phyloP scores from a whole-genome alignment of 768 basidiomycete species.

The Phaffia australis region DNA sequence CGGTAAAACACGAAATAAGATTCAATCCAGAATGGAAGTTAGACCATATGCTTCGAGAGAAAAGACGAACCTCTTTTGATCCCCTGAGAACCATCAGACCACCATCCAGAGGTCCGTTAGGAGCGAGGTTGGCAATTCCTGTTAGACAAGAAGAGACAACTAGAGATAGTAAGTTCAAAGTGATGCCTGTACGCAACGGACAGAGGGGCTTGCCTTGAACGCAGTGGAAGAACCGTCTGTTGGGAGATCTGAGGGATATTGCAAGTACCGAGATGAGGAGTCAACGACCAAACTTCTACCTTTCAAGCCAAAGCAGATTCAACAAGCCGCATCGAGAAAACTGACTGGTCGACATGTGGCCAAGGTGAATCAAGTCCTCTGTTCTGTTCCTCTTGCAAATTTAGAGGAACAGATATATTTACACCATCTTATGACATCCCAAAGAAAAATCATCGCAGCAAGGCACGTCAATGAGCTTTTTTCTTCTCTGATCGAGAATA shows the following conservation, averaged over 20 bases:
- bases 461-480: neutral
- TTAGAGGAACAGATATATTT: conserved; percentile 18
- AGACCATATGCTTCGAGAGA: too few species aligned
- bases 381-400: neutral
- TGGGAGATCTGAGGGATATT: too few species aligned
- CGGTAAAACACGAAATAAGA: neutral
- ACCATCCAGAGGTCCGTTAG: conserved; percentile 39
- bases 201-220: too few species aligned
- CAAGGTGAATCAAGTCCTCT: conserved; percentile 19
- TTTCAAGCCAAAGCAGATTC: neutral
- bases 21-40: neutral
- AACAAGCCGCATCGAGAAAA: neutral
- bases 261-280: neutral
- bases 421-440: conserved; percentile 7
- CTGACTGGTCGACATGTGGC: neutral
- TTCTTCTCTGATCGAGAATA: neutral
- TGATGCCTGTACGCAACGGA: neutral
- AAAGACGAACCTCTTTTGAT: conserved; percentile 25
- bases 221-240: too few species aligned
- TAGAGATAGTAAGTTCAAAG: neutral
- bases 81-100: conserved; percentile 40
- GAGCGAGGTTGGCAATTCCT: conserved; percentile 30
- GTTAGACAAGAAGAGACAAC: neutral
- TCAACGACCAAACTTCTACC: neutral
- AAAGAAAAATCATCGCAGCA: too few species aligned